phyloP scores from a whole-genome alignment of 257 asterid species.

The Solanum appendiculatum region DNA sequence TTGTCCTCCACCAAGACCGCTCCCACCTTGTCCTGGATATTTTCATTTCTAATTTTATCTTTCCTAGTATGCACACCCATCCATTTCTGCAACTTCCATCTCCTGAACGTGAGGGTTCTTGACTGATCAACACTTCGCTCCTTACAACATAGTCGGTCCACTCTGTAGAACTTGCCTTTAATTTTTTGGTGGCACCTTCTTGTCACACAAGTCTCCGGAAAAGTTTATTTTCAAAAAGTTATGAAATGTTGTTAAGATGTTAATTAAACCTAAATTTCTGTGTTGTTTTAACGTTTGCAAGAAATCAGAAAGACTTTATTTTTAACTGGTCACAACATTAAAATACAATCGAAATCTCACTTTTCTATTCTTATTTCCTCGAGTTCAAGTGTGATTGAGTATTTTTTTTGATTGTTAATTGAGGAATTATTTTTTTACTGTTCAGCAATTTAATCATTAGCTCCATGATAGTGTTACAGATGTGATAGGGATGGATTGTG shows the following conservation, averaged over 20 bases:
- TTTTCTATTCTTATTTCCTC: background rate
- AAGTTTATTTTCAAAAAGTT: background rate
- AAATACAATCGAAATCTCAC: background rate
- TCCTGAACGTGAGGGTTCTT: background rate
- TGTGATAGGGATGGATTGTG: constrained; percentile 89
- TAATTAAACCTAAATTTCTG: background rate
- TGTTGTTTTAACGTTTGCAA: background rate
- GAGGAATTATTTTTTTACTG: background rate
- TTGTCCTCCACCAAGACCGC: background rate
- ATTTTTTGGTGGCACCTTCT: background rate
- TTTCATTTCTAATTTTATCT: background rate
- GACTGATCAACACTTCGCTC: background rate
- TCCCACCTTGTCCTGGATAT: background rate
- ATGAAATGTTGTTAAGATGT: background rate
- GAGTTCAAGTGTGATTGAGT: background rate
- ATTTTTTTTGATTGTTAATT: background rate
- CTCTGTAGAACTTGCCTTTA: background rate
- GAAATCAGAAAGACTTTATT: background rate
- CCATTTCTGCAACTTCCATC: background rate
- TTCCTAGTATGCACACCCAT: background rate
- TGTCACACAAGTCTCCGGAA: background rate
- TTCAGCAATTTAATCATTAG: background rate
- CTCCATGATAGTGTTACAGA: constrained; percentile 51
- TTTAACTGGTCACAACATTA: background rate
- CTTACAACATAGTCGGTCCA: background rate